Evolutionary conservation across 805 yeast genomes (phyloP), one percentile per base, ranked within the genome.

Genomic region (Clavispora santaluciae): DNA sequence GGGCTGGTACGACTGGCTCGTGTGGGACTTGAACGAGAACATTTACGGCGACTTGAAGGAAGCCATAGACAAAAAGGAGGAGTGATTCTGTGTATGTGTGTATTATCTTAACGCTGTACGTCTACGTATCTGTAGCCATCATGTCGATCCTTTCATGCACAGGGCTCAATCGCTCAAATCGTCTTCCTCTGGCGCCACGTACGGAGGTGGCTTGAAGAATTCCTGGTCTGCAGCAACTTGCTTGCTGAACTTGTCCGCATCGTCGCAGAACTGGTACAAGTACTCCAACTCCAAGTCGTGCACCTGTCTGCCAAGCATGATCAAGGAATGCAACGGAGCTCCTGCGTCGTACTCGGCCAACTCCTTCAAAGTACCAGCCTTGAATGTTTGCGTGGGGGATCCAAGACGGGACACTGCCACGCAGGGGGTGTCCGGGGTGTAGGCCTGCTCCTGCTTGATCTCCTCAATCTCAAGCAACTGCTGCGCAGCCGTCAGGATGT

Each of bases 401-500:
- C 99, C 99, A 29, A 91, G 65, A 58, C 99, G 78, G 16, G 96
- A 86, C 21, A 91, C 82, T 1, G 97, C 95, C 25, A 91, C 89
- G 56, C 95, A 91, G 13, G 98, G 97, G 1, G 98, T 90, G 36
- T 83, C 72, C 36, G 83, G 80, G 5, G 90, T 80, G 62, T 91
- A 91, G 9, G 95, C 95, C 45, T 76, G 63, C 55, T 87, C 89
- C 13, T 75, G 68, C 61, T 95, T 78, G 30, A 63, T 60, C 54
- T 85, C 91, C 66, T 91, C 98, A 45, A 90, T 77, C 62, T 93
- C 98, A 39, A 91, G 64, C 51, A 91, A 68, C 63, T 91, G 98
- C 43, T 76, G 73, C 29, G 95, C 90, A 45, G 96, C 95, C 36
- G 95, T 87, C 39, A 83, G 78, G 49, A 93, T 89, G 46, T 81